Evolutionary conservation across 73 alveolate species (phyloP).

Genomic region (Urostyla sp.): DNA sequence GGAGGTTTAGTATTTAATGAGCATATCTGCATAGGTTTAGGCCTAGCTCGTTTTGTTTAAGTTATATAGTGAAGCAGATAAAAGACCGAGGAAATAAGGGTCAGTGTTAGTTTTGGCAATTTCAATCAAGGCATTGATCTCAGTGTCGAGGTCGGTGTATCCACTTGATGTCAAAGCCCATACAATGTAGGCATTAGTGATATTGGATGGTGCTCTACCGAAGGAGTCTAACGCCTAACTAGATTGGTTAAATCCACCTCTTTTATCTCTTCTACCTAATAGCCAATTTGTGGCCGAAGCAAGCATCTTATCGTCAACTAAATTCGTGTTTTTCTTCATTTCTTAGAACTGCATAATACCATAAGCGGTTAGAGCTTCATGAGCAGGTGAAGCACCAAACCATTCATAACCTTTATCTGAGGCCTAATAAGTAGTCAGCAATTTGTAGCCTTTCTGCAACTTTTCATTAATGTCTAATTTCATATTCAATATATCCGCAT

Average conservation of each 20-base stretch:
- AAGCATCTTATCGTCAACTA: conserved; percentile 46
- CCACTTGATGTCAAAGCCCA: conserved; percentile 53
- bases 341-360: conserved; percentile 66
- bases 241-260: conserved; percentile 41
- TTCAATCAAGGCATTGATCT: conserved; percentile 17
- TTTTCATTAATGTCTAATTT: conserved; percentile 32
- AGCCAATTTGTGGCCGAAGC: conserved; percentile 26
- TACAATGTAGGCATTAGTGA: conserved; percentile 62
- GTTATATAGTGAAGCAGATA: conserved; percentile 11
- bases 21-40: conserved; percentile 5
- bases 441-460: conserved; percentile 44
- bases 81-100: conserved; percentile 17
- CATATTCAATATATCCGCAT: conserved; percentile 8
- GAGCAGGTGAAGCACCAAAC: conserved; percentile 71
- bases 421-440: conserved; percentile 35
- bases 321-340: conserved; percentile 44
- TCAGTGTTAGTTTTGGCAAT: not conserved
- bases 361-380: conserved; percentile 66
- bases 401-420: conserved; percentile 67
- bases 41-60: not conserved
- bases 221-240: conserved; percentile 54
- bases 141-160: conserved; percentile 25
- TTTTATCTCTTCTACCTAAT: conserved; percentile 35
- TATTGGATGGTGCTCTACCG: conserved; percentile 64
- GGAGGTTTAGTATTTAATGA: not conserved